phyloP scores from a whole-genome alignment of 1,284 basidiomycete species.

The Malassezia sympodialis region DNA sequence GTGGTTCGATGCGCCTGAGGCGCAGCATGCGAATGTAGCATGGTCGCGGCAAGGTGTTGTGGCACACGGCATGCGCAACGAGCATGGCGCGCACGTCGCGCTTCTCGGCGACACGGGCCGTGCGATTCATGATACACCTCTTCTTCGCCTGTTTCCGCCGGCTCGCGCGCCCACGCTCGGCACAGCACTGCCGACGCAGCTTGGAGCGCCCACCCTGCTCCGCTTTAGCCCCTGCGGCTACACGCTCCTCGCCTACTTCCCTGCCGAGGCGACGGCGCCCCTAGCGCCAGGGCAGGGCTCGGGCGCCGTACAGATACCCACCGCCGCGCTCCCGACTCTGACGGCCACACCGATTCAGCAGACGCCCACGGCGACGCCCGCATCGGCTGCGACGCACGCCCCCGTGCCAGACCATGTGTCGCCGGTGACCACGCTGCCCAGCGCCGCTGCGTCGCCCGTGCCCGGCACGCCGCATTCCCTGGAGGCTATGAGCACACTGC shows the following conservation, averaged over 20 bases:
- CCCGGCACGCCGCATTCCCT: not conserved
- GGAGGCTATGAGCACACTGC: not conserved
- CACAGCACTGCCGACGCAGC: not conserved
- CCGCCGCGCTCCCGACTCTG: not conserved
- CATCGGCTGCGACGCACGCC: not conserved
- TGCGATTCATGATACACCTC: not conserved
- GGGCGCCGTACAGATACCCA: not conserved
- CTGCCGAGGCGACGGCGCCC: not conserved
- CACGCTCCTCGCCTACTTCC: conserved; percentile 13
- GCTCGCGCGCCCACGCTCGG: not conserved
- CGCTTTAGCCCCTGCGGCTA: conserved; percentile 14
- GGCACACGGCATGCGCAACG: not conserved
- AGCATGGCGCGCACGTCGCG: conserved; percentile 4
- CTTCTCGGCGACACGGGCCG: not conserved
- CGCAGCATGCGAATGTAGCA: not conserved
- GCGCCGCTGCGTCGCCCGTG: not conserved
- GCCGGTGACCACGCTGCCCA: not conserved
- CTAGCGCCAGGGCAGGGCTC: too few relatives aligned
- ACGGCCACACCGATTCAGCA: not conserved
- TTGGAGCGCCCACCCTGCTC: not conserved
- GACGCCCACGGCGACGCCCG: not conserved
- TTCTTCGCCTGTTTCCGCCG: not conserved
- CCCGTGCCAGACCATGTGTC: not conserved
- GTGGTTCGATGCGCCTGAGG: not conserved
- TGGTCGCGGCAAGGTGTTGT: conserved; percentile 12